A percentile compares a stretch with the other conserved stretches of the same genome.
phyloP scores from a whole-genome alignment of 106 monocot genomes.

The Vanilla planifolia region DNA sequence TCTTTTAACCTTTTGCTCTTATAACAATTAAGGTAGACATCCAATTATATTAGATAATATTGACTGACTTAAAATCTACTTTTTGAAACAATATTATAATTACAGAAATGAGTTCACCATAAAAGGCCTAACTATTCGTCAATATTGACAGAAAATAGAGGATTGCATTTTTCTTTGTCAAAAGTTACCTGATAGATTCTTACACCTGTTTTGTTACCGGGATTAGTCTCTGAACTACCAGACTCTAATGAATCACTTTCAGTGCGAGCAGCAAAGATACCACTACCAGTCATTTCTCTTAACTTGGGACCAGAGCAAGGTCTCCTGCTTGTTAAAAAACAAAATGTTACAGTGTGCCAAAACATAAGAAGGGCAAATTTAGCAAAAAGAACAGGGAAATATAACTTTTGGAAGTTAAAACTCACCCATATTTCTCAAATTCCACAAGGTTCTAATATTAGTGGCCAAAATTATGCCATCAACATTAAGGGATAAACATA shows the following conservation, averaged over 20 bases:
- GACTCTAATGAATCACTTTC: constrained; percentile 32
- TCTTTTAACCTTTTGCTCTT: too few species aligned
- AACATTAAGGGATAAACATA: neutral
- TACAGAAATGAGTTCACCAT: too few species aligned
- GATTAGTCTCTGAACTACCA: constrained; percentile 27
- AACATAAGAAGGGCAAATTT: neutral
- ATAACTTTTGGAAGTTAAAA: neutral
- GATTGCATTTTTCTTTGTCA: neutral
- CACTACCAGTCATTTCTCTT: constrained; percentile 66
- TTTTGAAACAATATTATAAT: too few species aligned
- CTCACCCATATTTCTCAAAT: neutral
- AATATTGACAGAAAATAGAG: too few species aligned
- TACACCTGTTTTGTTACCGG: constrained; percentile 27
- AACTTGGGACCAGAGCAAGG: constrained; percentile 58
- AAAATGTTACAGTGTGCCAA: neutral
- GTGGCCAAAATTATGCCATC: neutral
- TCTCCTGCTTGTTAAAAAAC: constrained; percentile 28
- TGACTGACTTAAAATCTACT: too few species aligned
- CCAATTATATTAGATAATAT: too few species aligned
- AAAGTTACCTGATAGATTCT: constrained; percentile 39
- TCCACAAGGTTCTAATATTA: neutral
- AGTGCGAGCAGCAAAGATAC: constrained; percentile 46
- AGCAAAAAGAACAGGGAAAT: too few species aligned
- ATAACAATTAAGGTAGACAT: too few species aligned
- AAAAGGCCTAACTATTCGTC: too few species aligned